A percentile compares a stretch with the other conserved stretches of the same genome.
Conservation (phyloP, 1,139 yeast species). For the Geotrichum europaeum region DNA sequence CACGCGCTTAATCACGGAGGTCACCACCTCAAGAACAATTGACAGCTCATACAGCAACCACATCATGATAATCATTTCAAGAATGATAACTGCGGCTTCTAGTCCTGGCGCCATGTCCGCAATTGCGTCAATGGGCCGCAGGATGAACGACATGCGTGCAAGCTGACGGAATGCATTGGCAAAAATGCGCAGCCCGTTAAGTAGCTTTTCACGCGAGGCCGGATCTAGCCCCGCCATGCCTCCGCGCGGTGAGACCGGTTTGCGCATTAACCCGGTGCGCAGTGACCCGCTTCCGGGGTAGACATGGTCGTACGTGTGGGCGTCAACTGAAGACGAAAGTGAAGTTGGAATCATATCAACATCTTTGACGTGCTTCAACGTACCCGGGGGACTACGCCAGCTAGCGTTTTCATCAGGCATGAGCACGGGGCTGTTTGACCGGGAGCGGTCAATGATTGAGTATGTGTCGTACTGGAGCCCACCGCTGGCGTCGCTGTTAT, state of each 20-base stretch:
- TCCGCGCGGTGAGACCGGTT: not conserved
- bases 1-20: slow-evolving; percentile 28
- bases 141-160: slow-evolving; percentile 27
- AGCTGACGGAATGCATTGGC: slow-evolving; percentile 24
- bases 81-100: slow-evolving; percentile 26
- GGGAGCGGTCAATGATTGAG: slow-evolving; percentile 5
- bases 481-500: slow-evolving; percentile 1
- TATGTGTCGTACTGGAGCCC: slow-evolving; percentile 6
- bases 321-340: slow-evolving; percentile 6
- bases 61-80: slow-evolving; percentile 31
- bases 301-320: not conserved
- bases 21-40: slow-evolving; percentile 29
- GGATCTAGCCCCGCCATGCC: slow-evolving; percentile 3
- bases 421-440: slow-evolving; percentile 1
- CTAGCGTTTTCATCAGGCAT: not conserved
- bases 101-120: slow-evolving; percentile 28
- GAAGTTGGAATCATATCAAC: slow-evolving; percentile 8
- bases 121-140: slow-evolving; percentile 29
- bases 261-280: not conserved
- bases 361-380: not conserved
- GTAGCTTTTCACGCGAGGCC: not conserved
- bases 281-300: not conserved
- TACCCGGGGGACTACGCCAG: not conserved
- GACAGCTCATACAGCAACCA: slow-evolving; percentile 32
- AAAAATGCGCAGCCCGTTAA: slow-evolving; percentile 10